Evolutionary conservation across 345 rosid species (phyloP), one percentile per base, ranked within the genome.

Genomic region (Hypericum perforatum): DNA sequence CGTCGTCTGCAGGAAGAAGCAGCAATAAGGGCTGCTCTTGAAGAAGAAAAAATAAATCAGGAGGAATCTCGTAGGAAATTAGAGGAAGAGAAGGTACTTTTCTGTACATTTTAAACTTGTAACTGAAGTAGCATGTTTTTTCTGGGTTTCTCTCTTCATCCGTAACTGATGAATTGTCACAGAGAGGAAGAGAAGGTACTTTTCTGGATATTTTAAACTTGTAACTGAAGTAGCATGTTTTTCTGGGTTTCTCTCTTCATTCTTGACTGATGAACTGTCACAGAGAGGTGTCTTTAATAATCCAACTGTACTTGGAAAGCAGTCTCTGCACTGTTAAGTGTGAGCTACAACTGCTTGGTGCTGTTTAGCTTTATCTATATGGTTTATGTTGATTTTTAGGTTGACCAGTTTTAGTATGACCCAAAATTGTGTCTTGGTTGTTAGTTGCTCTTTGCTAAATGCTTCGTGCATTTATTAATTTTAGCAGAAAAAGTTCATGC

Each of bases 111-210:
- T 61, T 38, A 46, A 12, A 13, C 50, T 1, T 7, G 32, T 13
- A 13, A 12, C 12, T n/a, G n/a, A n/a, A n/a, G n/a, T n/a, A n/a
- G n/a, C n/a, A n/a, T n/a, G n/a, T n/a, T n/a, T n/a, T n/a, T n/a
- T n/a, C 8, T 45, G 16, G 16, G 16, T n/a, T n/a, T n/a, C n/a
- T n/a, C n/a, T n/a, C n/a, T n/a, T n/a, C n/a, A n/a, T n/a, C n/a
- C n/a, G n/a, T n/a, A n/a, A n/a, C n/a, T n/a, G n/a, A 45, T n/a
- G n/a, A n/a, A n/a, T n/a, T n/a, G n/a, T n/a, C n/a, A n/a, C n/a
- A n/a, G n/a, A 74, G 86, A 77, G 85, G 96, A 92, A 75, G 85
- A 80, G 61, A 89, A 85, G 96, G 98, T 84, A 69, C 56, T 22
- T 22, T 4, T 22, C 32, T 38, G 11, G 44, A 14, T 32, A 8